Evolutionary conservation across 169 alveolate genomes (phyloP), one percentile per base, ranked within the genome.

Genomic region (Plasmodium falciparum): DNA sequence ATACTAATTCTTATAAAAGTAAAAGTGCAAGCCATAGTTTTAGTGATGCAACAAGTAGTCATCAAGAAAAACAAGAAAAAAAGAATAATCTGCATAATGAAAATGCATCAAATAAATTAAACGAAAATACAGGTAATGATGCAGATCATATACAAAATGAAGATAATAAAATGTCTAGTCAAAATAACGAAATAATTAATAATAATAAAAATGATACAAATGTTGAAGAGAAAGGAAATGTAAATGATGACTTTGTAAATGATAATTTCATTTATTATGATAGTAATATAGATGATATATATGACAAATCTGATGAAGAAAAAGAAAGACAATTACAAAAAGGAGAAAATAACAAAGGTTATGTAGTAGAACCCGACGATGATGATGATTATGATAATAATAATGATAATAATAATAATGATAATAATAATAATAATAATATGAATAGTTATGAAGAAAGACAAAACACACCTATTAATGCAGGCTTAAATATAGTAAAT

Each of bases 221-320:
- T 50, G 15, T 59, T 7, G 67, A 66, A 65, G 33, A 39, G 6
- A 59, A 1, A 65, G 72, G 50, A 52, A 59, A 59, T 3, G 74
- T 20, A 33, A 39, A 74, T 56, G 88, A 74, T 45, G 26, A 22
- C 17, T 43, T 15, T 50, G 61, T 45, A 20, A 65, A 78, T 15
- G 54, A 58, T 22, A 65, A 65, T 58, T 78, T 78, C 12, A 69
- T 59, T 43, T 65, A 54, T 13, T 78, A 71, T 66, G 89, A 78
- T 13, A 78, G 76, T 22, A 78, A 78, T 56, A 78, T 65, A 45
- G 78, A 78, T 50, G 89, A 76, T 39, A 76, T 76, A 69, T 76
- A 76, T 43, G 89, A 65, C 9, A 17, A 52, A 9, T 78, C 89
- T 2, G 78, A 78, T 2, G 89, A 78, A 8, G 89, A 69, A 78